Base-by-base conservation (phyloP, 2,329 filamentous ascomycete species). In the Diaporthe ilicicola region DNA sequence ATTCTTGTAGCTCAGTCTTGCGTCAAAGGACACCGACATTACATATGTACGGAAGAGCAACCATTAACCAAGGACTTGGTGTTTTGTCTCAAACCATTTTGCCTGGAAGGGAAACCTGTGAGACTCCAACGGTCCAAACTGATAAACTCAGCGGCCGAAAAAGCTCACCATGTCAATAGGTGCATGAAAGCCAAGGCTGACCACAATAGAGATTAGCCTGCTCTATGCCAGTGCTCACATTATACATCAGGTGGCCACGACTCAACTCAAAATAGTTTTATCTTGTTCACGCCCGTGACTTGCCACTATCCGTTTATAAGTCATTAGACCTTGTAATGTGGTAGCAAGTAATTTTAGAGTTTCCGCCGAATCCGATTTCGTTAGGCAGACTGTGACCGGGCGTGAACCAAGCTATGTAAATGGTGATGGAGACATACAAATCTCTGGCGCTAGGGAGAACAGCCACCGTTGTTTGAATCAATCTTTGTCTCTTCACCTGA, bases 161-260 rank as follows among this genome's bases (percentile, higher is more conserved):
- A 15, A 6, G 9, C n/a, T 37, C 46, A 39, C 29, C 42, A n/a
- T 27, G 42, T 24, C 42, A 10, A 34, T 24, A n/a, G 22, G 19
- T 44, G 59, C 56, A 48, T 62, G 39, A 62, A 62, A 24, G 59
- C 42, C 59, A 62, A 62, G 59, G 59, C 42, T 48, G 59, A 39
- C 42, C 34, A 34, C 17, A 4, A 9, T 6, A n/a, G 22, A 44
- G n/a, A 22, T 34, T 24, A 34, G 19, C 29, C 6, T 8, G 17
- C 51, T 27, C 17, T 27, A 39, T 19, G 24, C 24, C 37, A 59
- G 9, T 32, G 55, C 39, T 44, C 24, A 32, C 39, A 24, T 29
- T 44, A 17, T 15, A 62, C 4, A 34, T 62, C 42, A 62, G n/a
- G 42, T 24, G 42, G 22, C 4, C 1, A n/a, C 27, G 32, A 34